Conservation (phyloP, 495 filamentous ascomycete genomes). For the Talaromyces adpressus region DNA sequence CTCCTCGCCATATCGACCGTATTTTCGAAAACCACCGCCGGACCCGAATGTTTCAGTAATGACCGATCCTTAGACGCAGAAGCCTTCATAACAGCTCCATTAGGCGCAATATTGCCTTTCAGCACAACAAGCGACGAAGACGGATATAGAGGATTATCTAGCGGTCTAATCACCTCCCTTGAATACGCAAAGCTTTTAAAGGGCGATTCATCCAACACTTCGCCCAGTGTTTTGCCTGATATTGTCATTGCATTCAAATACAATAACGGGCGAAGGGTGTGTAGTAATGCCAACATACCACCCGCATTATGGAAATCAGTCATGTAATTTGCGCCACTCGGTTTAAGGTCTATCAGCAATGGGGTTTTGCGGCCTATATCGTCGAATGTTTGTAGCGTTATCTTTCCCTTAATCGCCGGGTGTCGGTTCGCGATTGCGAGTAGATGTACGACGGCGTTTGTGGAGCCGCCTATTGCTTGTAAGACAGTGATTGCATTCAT, state of each 20-base stretch:
- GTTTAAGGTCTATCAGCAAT: conserved; percentile 59
- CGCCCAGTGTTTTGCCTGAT: conserved; percentile 51
- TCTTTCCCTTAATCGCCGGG: conserved; percentile 42
- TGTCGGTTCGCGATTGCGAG: conserved; percentile 59
- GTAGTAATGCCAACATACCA: conserved; percentile 54
- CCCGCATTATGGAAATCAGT: conserved; percentile 64
- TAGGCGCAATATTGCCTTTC: conserved; percentile 47
- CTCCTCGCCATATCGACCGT: conserved; percentile 48
- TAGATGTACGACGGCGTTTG: conserved; percentile 61
- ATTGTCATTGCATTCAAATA: conserved; percentile 51
- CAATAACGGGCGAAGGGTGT: conserved; percentile 49
- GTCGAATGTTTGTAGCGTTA: conserved; percentile 52
- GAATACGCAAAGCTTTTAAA: conserved; percentile 35
- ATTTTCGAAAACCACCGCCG: conserved; percentile 52
- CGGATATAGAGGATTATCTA: conserved; percentile 47
- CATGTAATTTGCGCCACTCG: conserved; percentile 65
- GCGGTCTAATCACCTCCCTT: conserved; percentile 41
- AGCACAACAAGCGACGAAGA: conserved; percentile 47
- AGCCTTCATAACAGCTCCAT: conserved; percentile 56
- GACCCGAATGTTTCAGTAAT: conserved; percentile 45
- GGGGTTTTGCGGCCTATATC: conserved; percentile 53
- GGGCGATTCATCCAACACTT: conserved; percentile 40
- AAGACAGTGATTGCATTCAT: conserved; percentile 61
- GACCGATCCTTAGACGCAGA: conserved; percentile 49
- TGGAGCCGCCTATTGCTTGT: conserved; percentile 63